Base-by-base conservation (phyloP, 2,329 filamentous ascomycete genomes). In the Metarhizium guizhouense region DNA sequence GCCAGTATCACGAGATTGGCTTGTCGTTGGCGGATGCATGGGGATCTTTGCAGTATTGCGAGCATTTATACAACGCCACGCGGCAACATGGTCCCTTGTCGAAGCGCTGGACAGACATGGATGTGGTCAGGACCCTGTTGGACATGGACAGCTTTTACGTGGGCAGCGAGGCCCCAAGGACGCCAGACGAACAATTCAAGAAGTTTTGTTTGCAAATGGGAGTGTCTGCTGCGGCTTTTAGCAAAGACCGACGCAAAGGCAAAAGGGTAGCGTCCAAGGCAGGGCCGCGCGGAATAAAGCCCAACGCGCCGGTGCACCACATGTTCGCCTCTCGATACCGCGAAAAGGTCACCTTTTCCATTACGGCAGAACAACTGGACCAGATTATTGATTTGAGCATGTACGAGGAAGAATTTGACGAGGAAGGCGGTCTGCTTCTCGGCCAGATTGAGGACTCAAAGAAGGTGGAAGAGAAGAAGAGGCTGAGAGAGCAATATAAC, bases 61-160 rank as follows among this genome's bases (percentile, higher is more conserved):
- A 57, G 1, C 75, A 79, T 50, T 59, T 79, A 1, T 77, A 77
- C 63, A 72, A 75, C 51, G 73, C 3, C 36, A 14, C 36, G 36
- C 36, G 36, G 36, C 10, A 38, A 14, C 8, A 14, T 14, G 36
- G 4, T 4, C 36, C 8, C 36, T 14, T 38, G 36, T 38, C 4
- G 10, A 38, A 38, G 36, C 8, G 36, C 36, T 77, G 75, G 75
- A 51, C 53, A 1, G 75, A 78, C 58, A 73, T 78, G 69, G 69
- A 74, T 1, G 8, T 72, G 5, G 43, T 67, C 0, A 54, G 65
- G 1, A 25, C 30, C 1, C n/a, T 69, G 0, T 64, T 75, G 10
- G 65, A 65, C 3, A 29, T 58, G 0, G 58, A 66, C 0, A 65
- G 57, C 29, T 67, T 78, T 56, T 76, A 71, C 52, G 63, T 71